Evolutionary conservation across 225 moss, liverwort and hornwort species (phyloP).

Genomic region (Neckera pumila): DNA sequence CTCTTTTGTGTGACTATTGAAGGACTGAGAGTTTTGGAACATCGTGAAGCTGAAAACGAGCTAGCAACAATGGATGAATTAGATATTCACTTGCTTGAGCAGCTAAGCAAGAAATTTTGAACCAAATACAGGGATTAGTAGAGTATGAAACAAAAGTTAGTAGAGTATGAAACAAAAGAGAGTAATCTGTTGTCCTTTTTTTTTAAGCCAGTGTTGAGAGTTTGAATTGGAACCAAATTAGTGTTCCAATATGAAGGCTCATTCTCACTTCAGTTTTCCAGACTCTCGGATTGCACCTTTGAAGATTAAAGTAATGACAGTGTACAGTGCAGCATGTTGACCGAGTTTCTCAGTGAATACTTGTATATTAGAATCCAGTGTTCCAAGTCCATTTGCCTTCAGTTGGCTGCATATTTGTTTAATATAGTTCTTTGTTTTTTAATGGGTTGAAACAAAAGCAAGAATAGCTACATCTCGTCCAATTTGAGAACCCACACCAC

Average conservation of each 20-base stretch:
- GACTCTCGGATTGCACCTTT: neutral
- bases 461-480: neutral
- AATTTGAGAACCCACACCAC: neutral
- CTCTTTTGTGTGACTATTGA: constrained; percentile 72
- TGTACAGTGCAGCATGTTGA: neutral
- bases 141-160: neutral
- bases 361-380: neutral
- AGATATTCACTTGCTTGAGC: neutral
- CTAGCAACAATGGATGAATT: neutral
- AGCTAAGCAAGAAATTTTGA: neutral
- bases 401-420: neutral
- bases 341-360: neutral
- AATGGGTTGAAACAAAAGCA: neutral
- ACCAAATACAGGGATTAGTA: neutral
- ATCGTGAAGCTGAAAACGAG: neutral
- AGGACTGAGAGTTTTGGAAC: neutral
- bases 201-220: neutral
- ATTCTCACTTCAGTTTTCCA: neutral
- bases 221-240: neutral
- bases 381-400: neutral
- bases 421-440: neutral
- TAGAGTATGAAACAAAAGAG: neutral
- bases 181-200: neutral
- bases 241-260: neutral
- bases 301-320: neutral